Base-by-base conservation (phyloP, 2,329 filamentous ascomycete species). In the Neoascochyta sp. region DNA sequence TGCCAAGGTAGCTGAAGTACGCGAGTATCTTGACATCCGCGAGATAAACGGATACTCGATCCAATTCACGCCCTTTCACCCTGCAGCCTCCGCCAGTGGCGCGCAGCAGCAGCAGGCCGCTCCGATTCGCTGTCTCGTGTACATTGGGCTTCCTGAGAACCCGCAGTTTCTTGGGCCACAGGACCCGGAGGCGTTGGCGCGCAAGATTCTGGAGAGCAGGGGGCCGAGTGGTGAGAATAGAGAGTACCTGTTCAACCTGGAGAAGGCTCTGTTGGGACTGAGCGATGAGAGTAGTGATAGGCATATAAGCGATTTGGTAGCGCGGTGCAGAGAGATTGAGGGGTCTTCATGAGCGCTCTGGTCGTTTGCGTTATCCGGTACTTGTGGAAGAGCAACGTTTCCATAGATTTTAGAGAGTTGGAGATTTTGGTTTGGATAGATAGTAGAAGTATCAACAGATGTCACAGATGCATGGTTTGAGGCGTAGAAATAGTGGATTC, bases 1-100 rank as follows among this genome's bases (percentile, higher is more conserved):
- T 5, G 70, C 76, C 2, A 75, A 80, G 45, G 87, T 93, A 13
- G 74, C 79, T 38, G 82, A 90, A 66, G 90, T 95, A 4, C 82
- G 86, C 47, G 75, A 81, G 36, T 95, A 95, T 61, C 84, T 98
- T 26, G 89, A 96, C 63, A 90, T 95, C 45, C 82, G 92, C 24
- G 92, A 98, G 65, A 95, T 96, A 57, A 95, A 96, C 66, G 92
- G 92, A 15, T 98, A 98, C 66, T 86, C 81, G 31, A 93, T 95
- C 46, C 89, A 95, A 64, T 86, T 88, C 63, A 86, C 88, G 16
- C 79, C 83, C 0, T 95, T 96, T 62, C 72, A 89, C 50, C 80
- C 82, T 5, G 71, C 76, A 4, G 43, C 62, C 24, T 29, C 24
- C 19, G 31, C 47, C 10, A 48, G 50, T 11, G 39, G 16, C 13